These are phyloP conservation scores for Cutaneotrichosporon sp. DNA, from an alignment of 1,284 basidiomycete species.

Conservation along the genomic window DNA sequence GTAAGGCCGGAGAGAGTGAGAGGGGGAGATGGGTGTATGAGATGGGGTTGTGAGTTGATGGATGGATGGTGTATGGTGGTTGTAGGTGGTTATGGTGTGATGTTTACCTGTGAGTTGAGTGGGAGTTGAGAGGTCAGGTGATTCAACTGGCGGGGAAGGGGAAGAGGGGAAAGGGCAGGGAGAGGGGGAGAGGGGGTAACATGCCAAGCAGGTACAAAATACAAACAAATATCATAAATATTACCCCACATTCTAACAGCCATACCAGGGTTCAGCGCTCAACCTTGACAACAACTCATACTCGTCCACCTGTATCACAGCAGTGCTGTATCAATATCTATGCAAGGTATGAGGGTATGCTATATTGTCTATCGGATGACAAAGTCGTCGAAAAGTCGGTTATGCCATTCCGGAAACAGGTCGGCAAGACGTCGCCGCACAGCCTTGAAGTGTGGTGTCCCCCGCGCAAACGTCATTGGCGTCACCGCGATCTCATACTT, in stretches of 20 bases:
- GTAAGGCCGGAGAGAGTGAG: background rate
- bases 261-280: too few relatives aligned
- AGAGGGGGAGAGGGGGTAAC: too few relatives aligned
- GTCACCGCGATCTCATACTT: slow-evolving; percentile 1
- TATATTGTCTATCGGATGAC: too few relatives aligned
- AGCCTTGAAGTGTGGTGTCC: background rate
- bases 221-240: too few relatives aligned
- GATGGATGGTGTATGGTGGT: background rate
- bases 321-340: background rate
- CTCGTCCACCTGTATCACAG: too few relatives aligned
- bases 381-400: background rate
- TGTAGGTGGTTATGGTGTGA: background rate
- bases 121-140: background rate
- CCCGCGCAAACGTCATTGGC: slow-evolving; percentile 17
- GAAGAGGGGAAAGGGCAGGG: background rate
- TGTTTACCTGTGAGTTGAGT: slow-evolving; percentile 4
- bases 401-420: background rate
- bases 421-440: background rate
- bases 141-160: slow-evolving; percentile 1
- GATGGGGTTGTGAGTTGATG: background rate
- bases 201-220: too few relatives aligned
- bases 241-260: too few relatives aligned
- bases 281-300: too few relatives aligned
- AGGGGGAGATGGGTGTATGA: background rate
- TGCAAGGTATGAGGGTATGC: background rate